Percentiles rank a stretch among this genome's conserved stretches.
Conservation (phyloP, 148 eudicot species). For the Rhododendron griersonianum region DNA sequence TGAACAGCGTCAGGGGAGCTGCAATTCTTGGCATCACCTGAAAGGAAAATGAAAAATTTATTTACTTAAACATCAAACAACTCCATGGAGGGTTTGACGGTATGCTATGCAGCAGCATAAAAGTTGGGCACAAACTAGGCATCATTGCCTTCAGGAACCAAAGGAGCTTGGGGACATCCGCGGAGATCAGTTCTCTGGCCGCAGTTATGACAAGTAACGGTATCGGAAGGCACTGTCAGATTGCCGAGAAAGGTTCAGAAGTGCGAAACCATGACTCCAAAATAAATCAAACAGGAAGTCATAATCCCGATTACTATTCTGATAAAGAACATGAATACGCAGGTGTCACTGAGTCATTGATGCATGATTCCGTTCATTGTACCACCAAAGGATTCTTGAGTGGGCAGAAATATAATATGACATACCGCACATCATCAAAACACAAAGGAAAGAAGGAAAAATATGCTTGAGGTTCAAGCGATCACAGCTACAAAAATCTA, state of each 20-base stretch:
- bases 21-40: constrained; percentile 73
- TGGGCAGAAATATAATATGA: background rate
- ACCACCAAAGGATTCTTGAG: background rate
- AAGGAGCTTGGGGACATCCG: constrained; percentile 91
- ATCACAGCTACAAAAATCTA: background rate
- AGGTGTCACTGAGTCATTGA: background rate
- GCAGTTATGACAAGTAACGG: constrained; percentile 76
- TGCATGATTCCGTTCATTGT: background rate
- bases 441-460: background rate
- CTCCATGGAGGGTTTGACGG: constrained; percentile 5
- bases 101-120: constrained; percentile 4
- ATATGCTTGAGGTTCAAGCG: background rate
- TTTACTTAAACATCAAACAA: constrained; percentile 4
- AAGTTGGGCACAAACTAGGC: background rate
- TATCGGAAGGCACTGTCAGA: constrained; percentile 78
- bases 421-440: background rate
- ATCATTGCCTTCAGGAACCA: constrained; percentile 70
- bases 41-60: background rate
- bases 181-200: constrained; percentile 95
- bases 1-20: constrained; percentile 85
- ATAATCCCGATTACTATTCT: background rate
- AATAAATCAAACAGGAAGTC: background rate
- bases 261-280: background rate
- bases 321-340: background rate
- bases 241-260: constrained; percentile 23